phyloP scores from a whole-genome alignment of 140 eudicot genomes.

The Flaveria floridana region DNA sequence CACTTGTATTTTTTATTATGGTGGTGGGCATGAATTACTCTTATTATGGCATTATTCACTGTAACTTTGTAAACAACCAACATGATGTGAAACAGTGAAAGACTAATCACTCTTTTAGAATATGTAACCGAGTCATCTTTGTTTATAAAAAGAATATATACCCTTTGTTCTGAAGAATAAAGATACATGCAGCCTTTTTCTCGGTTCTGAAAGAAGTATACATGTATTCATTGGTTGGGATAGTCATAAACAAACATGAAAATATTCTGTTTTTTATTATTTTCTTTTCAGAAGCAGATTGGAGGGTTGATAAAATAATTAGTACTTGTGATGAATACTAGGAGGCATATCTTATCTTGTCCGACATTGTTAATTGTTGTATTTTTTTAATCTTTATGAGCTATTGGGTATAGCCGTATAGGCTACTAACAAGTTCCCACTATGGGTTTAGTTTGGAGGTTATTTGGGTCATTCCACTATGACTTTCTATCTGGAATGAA shows the following conservation, averaged over 20 bases:
- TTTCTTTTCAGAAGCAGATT: conserved; percentile 23
- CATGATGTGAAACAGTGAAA: background rate
- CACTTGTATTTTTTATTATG: background rate
- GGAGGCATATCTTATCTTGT: background rate
- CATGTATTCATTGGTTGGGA: conserved; percentile 11
- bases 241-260: conserved; percentile 13
- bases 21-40: conserved; percentile 14
- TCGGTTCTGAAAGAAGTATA: background rate
- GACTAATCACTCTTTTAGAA: conserved; percentile 17
- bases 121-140: conserved; percentile 15
- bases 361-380: background rate
- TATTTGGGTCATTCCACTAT: conserved; percentile 1
- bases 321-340: background rate
- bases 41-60: background rate
- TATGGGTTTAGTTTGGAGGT: background rate
- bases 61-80: conserved; percentile 4
- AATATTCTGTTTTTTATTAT: background rate
- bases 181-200: conserved; percentile 14
- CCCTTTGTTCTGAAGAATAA: conserved; percentile 17
- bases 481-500: background rate
- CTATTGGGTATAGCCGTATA: background rate
- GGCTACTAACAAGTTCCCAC: background rate
- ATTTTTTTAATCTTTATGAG: background rate
- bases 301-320: conserved; percentile 18
- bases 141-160: conserved; percentile 3